Base-by-base conservation (phyloP, 352 stramenopile species). In the Globisporangium mamillatum region DNA sequence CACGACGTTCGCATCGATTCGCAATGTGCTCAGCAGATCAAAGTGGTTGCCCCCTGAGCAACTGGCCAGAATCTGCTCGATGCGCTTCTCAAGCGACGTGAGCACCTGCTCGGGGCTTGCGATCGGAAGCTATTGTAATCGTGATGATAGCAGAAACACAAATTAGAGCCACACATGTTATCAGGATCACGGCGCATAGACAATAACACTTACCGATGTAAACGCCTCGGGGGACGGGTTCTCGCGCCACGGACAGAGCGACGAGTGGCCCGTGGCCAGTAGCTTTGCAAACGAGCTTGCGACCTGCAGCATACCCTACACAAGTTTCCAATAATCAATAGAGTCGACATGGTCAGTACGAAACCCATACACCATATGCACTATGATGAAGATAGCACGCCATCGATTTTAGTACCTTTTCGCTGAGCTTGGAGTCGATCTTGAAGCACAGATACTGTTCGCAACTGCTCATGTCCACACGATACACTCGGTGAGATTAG, bases 211-310 rank as follows among this genome's bases (percentile, higher is more conserved):
- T 63, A 92, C 83, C 65, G 72, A 77, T 9, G 74, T 79, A 54
- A 92, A 92, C 41, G 78, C 77, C 53, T 72, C 65, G 0, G 83
- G 81, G 3, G 81, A 92, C 60, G 81, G 76, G 52, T 89, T 92
- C 4, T 73, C 75, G 9, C 70, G 70, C 83, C 83, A 92, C 12
- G 81, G 81, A 80, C 83, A 92, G 36, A 83, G 63, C 4, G 71
- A 38, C 12, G 73, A 75, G 46, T 91, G 82, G 4, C 71, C 71
- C 0, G 65, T 79, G 1, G 81, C 70, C 29, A 91, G 66, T 32
- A 81, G 71, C 25, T 61, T 54, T 24, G 79, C 78, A 29, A 89
- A 91, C 53, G 27, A 72, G 3, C 67, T 50, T 0, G 76, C 79
- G 53, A 91, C 73, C 53, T 70, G 72, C 25, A 77, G 50, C 7